phyloP scores from a whole-genome alignment of 805 yeast species.

The Kluyveromyces siamensis region DNA sequence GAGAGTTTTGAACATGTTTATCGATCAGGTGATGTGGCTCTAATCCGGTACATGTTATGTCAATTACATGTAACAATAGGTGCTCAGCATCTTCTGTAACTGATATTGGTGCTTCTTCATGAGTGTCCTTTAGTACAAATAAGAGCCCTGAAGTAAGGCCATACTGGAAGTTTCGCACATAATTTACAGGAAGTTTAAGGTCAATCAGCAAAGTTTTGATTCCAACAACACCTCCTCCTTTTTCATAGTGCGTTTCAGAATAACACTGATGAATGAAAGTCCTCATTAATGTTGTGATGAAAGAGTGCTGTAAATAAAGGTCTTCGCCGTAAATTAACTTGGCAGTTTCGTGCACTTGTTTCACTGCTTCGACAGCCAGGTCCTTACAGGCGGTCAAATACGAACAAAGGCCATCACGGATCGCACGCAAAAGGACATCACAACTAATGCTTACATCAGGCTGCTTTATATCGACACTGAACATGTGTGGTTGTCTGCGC shows the following conservation, averaged over 20 bases:
- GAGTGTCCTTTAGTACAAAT: conserved; percentile 84
- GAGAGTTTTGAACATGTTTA: conserved; percentile 69
- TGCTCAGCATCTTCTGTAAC: conserved; percentile 66
- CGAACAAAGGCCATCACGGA: conserved; percentile 72
- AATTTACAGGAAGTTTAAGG: conserved; percentile 53
- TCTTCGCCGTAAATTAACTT: conserved; percentile 60
- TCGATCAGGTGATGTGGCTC: conserved; percentile 50
- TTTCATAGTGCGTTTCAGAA: conserved; percentile 77
- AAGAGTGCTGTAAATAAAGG: conserved; percentile 60
- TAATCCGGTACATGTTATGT: conserved; percentile 54
- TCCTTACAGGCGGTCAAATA: conserved; percentile 61
- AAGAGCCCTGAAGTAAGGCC: conserved; percentile 81
- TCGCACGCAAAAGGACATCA: conserved; percentile 61
- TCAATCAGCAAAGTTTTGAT: conserved; percentile 64
- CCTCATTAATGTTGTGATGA: conserved; percentile 67
- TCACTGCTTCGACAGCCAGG: conserved; percentile 61
- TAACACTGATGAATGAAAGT: conserved; percentile 87
- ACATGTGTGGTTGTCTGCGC: conserved; percentile 56
- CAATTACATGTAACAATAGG: conserved; percentile 54
- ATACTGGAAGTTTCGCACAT: conserved; percentile 71
- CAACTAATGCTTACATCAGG: conserved; percentile 66
- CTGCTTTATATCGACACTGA: conserved; percentile 70
- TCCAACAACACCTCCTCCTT: conserved; percentile 85
- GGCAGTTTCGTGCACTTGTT: conserved; percentile 52
- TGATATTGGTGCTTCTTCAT: conserved; percentile 74